These are phyloP conservation scores for Saturnispora zaruensis DNA, from an alignment of 805 yeast species.

Conservation along the genomic window DNA sequence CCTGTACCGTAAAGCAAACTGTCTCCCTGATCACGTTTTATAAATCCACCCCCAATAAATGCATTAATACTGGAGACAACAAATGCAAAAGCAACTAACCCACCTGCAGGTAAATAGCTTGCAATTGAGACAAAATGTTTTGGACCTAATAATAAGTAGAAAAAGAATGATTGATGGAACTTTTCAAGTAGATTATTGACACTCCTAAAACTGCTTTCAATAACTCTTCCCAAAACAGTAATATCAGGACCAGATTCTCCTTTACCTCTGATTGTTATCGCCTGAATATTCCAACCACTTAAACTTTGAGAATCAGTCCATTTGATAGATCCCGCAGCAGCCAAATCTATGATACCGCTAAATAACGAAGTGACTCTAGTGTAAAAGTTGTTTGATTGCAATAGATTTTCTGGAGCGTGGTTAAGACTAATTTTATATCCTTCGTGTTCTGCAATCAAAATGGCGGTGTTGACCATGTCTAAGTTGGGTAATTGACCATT, in stretches of 20 bases:
- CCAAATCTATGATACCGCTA: conserved; percentile 59
- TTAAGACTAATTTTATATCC: conserved; percentile 64
- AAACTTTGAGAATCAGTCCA: conserved; percentile 79
- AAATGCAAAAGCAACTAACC: conserved; percentile 58
- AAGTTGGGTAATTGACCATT: conserved; percentile 95
- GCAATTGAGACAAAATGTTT: conserved; percentile 83
- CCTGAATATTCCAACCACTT: conserved; percentile 93
- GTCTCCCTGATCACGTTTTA: conserved; percentile 19
- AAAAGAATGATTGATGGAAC: conserved; percentile 95
- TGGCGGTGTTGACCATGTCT: conserved; percentile 78
- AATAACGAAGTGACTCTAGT: conserved; percentile 51
- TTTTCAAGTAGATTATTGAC: conserved; percentile 89
- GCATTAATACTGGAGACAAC: conserved; percentile 59
- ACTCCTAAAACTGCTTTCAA: conserved; percentile 81
- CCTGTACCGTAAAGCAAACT: not conserved
- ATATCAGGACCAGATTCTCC: conserved; percentile 54
- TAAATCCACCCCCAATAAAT: conserved; percentile 34
- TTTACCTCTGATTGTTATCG: conserved; percentile 68
- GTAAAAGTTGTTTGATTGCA: conserved; percentile 40
- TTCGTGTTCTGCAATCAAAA: conserved; percentile 67
- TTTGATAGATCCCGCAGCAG: conserved; percentile 54
- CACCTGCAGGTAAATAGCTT: conserved; percentile 82
- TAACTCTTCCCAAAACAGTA: conserved; percentile 83
- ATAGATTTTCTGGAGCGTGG: conserved; percentile 38
- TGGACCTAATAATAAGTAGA: conserved; percentile 76